Conservation (phyloP, 2,329 filamentous ascomycete genomes). For the Rutstroemia sp. region DNA sequence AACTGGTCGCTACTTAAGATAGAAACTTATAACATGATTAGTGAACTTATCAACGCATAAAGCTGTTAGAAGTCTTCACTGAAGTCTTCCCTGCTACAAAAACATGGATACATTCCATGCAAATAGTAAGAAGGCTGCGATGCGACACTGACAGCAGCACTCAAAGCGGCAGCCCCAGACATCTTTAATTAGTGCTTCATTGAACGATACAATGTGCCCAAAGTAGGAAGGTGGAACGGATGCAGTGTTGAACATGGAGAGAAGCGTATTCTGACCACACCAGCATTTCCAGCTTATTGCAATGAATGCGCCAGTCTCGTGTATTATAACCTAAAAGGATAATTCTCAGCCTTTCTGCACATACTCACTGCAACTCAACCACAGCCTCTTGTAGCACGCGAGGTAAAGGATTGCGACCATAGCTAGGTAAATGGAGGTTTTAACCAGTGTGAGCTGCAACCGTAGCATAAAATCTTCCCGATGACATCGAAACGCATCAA, state of each 20-base stretch:
- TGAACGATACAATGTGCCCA: neutral
- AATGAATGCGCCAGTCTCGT: too few species aligned
- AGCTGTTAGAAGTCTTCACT: slow-evolving; percentile 22
- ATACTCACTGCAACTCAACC: too few species aligned
- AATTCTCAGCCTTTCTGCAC: too few species aligned
- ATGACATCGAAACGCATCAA: too few species aligned
- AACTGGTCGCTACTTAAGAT: neutral
- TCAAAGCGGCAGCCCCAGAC: slow-evolving; percentile 6
- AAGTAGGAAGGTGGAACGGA: neutral
- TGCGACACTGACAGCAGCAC: slow-evolving; percentile 18
- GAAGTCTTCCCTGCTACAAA: slow-evolving; percentile 19
- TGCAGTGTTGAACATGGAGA: neutral
- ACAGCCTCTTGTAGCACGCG: too few species aligned
- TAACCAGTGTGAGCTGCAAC: too few species aligned
- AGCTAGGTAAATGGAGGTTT: too few species aligned
- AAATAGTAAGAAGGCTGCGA: slow-evolving; percentile 19
- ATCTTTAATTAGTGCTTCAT: neutral
- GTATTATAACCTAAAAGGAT: too few species aligned
- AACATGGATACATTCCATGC: slow-evolving; percentile 26
- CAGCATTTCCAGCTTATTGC: too few species aligned
- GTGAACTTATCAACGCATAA: slow-evolving; percentile 9
- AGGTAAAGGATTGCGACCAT: too few species aligned
- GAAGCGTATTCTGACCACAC: too few species aligned
- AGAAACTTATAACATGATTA: neutral
- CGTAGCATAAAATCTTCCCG: too few species aligned